phyloP scores from a whole-genome alignment of 2,329 filamentous ascomycete genomes.

The Aspergillus luchuensis region DNA sequence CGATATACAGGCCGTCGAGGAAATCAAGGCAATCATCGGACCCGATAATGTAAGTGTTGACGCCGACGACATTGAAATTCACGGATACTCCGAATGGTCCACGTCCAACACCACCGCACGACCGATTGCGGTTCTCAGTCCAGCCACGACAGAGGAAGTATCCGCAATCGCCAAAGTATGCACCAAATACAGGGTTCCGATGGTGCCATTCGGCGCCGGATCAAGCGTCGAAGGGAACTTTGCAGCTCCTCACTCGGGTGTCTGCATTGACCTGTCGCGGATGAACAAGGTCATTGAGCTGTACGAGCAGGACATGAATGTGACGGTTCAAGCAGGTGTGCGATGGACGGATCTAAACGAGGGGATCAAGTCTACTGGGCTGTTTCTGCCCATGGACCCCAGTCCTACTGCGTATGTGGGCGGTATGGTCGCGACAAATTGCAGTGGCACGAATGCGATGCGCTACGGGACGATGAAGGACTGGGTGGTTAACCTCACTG shows the following conservation, averaged over 20 bases:
- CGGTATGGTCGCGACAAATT: conserved; percentile 4
- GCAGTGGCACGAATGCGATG: conserved; percentile 56
- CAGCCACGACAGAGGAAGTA: conserved; percentile 63
- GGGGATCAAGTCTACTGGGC: not conserved
- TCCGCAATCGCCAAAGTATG: conserved; percentile 67
- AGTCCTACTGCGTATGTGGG: conserved; percentile 2
- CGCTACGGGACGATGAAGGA: conserved; percentile 75
- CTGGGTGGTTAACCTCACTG: conserved; percentile 70
- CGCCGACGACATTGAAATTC: conserved; percentile 60
- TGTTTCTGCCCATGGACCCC: conserved; percentile 9
- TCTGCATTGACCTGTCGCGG: conserved; percentile 2
- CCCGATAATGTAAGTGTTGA: conserved; percentile 63
- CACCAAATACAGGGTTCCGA: conserved; percentile 57
- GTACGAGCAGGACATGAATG: conserved; percentile 8
- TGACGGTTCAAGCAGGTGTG: conserved; percentile 4
- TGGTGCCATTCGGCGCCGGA: conserved; percentile 7
- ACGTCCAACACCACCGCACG: conserved; percentile 53
- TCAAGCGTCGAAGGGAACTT: conserved; percentile 12
- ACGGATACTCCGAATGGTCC: conserved; percentile 69
- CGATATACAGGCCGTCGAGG: not conserved
- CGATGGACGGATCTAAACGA: conserved; percentile 3
- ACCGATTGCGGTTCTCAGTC: conserved; percentile 64
- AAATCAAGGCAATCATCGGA: not conserved
- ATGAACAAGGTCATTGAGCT: conserved; percentile 6
- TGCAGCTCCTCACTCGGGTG: not conserved